These are phyloP conservation scores for Adansonia digitata DNA, from an alignment of 345 rosid species.

Conservation along the genomic window DNA sequence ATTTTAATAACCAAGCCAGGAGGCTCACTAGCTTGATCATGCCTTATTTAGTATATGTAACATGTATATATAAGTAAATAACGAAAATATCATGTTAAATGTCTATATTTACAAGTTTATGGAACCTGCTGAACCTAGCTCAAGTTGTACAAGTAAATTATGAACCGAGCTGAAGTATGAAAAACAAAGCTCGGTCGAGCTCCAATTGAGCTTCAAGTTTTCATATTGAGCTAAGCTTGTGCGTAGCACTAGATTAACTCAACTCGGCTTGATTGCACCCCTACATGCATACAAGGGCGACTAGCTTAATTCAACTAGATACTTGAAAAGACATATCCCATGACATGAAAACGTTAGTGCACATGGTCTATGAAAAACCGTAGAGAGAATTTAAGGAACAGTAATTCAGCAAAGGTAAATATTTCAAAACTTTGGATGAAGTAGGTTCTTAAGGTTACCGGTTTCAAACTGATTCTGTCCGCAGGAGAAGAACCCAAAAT, in stretches of 20 bases:
- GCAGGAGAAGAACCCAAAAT: slow-evolving; percentile 65
- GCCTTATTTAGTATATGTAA: too few relatives aligned
- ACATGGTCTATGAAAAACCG: neutral
- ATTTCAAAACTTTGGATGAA: neutral
- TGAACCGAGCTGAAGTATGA: neutral
- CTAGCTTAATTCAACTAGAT: slow-evolving; percentile 2
- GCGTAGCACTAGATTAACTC: neutral
- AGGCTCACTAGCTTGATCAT: too few relatives aligned
- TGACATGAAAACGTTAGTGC: neutral
- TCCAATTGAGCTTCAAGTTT: neutral
- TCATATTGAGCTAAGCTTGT: neutral
- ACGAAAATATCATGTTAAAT: too few relatives aligned
- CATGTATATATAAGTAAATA: too few relatives aligned
- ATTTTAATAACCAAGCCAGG: too few relatives aligned
- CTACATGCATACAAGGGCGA: neutral
- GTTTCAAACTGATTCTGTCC: slow-evolving; percentile 45
- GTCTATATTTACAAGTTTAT: too few relatives aligned
- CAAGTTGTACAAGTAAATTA: too few relatives aligned
- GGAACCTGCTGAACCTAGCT: too few relatives aligned
- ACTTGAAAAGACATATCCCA: neutral
- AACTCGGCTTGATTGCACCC: neutral
- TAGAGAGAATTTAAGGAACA: neutral
- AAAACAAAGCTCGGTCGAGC: neutral
- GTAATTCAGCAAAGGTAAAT: neutral
- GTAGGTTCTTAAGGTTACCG: slow-evolving; percentile 36